These are phyloP conservation scores for Didymellaceae sp. DNA, from an alignment of 2,329 filamentous ascomycete species.

Conservation along the genomic window DNA sequence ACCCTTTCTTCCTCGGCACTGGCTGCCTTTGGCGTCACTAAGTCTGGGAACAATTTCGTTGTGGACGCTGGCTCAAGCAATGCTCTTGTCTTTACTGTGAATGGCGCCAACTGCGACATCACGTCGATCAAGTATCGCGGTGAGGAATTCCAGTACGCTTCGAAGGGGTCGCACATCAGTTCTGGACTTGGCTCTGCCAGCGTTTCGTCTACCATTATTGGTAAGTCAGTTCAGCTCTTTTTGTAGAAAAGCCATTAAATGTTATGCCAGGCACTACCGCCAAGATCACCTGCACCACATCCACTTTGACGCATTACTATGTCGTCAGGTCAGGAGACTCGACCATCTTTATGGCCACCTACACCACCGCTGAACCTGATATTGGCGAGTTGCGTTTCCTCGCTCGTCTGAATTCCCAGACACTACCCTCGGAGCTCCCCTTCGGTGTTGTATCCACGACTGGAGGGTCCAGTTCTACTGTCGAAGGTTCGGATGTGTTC, in stretches of 20 bases:
- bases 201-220: conserved; percentile 54
- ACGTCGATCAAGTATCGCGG: conserved; percentile 67
- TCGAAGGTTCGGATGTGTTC: conserved; percentile 63
- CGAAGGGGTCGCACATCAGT: conserved; percentile 62
- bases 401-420: conserved; percentile 61
- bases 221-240: conserved; percentile 19
- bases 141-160: conserved; percentile 63
- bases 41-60: conserved; percentile 37
- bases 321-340: conserved; percentile 67
- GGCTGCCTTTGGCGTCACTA: conserved; percentile 48
- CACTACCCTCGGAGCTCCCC: conserved; percentile 45
- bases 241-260: background rate
- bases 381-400: conserved; percentile 68
- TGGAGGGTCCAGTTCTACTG: conserved; percentile 54
- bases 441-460: conserved; percentile 61
- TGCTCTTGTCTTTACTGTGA: conserved; percentile 43
- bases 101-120: conserved; percentile 65
- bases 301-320: conserved; percentile 69
- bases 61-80: conserved; percentile 46
- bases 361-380: conserved; percentile 59
- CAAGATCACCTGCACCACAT: conserved; percentile 67
- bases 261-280: conserved; percentile 41
- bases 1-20: conserved; percentile 36
- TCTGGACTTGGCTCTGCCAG: conserved; percentile 66
- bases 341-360: conserved; percentile 62